A percentile compares a stretch with the other conserved stretches of the same genome.
Evolutionary conservation across 2,329 filamentous ascomycete genomes (phyloP).

Genomic region (Microdochium nivale): DNA sequence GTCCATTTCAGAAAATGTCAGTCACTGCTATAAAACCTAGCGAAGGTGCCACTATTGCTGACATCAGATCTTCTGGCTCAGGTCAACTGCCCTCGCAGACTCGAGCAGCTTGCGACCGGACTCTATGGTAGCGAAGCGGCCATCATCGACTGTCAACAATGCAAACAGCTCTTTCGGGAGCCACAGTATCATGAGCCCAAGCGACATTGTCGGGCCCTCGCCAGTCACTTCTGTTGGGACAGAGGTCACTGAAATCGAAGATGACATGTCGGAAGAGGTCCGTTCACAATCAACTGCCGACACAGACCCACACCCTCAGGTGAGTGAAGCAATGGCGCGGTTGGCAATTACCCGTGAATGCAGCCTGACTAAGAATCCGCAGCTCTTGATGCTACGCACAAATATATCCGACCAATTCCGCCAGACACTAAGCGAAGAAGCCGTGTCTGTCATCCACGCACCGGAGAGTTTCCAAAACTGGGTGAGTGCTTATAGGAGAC

Average conservation of each 20-base stretch:
- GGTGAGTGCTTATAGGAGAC: conserved; percentile 37
- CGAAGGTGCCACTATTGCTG: neutral
- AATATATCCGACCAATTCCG: conserved; percentile 49
- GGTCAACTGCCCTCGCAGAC: conserved; percentile 32
- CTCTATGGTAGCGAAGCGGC: conserved; percentile 37
- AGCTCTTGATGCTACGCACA: conserved; percentile 47
- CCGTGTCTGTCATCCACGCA: conserved; percentile 85
- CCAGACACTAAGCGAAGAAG: conserved; percentile 61
- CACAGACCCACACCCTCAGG: conserved; percentile 27
- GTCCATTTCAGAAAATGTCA: conserved; percentile 44
- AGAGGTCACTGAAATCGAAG: conserved; percentile 75
- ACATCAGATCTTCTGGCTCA: conserved; percentile 6
- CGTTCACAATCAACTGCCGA: conserved; percentile 27
- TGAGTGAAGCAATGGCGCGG: conserved; percentile 11
- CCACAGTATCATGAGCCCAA: conserved; percentile 47
- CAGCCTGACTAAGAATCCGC: conserved; percentile 11
- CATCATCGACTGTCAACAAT: conserved; percentile 29
- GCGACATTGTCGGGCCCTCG: conserved; percentile 68
- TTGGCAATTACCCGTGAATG: neutral
- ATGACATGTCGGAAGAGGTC: conserved; percentile 59
- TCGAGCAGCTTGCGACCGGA: conserved; percentile 42
- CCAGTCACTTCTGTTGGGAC: conserved; percentile 82
- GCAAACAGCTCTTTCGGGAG: neutral
- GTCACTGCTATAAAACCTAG: conserved; percentile 14
- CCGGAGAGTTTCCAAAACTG: conserved; percentile 76